phyloP scores from a whole-genome alignment of 2,329 filamentous ascomycete species.

The Xylariaceae sp. region DNA sequence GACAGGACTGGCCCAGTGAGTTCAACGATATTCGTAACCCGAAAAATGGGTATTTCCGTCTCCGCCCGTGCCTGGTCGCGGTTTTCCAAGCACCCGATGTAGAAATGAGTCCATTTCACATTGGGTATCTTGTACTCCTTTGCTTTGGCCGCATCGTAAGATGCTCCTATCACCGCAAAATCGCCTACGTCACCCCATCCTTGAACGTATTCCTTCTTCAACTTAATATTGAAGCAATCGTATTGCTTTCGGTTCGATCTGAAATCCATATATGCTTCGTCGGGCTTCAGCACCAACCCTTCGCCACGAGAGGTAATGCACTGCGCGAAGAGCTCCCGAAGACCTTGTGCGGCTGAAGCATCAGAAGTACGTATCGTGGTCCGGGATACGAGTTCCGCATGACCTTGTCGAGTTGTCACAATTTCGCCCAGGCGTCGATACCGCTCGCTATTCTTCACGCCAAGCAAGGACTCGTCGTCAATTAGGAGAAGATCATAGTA shows the following conservation, averaged over 20 bases:
- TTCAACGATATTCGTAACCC: conserved; percentile 59
- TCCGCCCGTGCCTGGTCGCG: conserved; percentile 51
- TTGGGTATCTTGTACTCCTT: conserved; percentile 47
- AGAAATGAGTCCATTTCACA: conserved; percentile 73
- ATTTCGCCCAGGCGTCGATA: conserved; percentile 55
- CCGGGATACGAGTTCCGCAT: conserved; percentile 55
- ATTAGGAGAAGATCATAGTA: conserved; percentile 54
- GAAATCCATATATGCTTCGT: conserved; percentile 69
- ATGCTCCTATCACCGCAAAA: conserved; percentile 71
- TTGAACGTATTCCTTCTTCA: conserved; percentile 81
- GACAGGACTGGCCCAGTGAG: conserved; percentile 48
- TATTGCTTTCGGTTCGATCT: conserved; percentile 33
- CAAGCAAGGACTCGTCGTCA: conserved; percentile 48
- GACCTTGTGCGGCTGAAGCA: conserved; percentile 43
- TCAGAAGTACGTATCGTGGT: conserved; percentile 62
- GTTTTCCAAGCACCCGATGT: conserved; percentile 70
- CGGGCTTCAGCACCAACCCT: conserved; percentile 75
- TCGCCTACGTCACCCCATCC: conserved; percentile 78
- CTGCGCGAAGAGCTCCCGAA: conserved; percentile 61
- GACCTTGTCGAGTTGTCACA: conserved; percentile 48
- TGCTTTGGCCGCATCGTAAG: conserved; percentile 61
- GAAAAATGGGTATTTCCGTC: conserved; percentile 53
- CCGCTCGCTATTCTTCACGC: conserved; percentile 51
- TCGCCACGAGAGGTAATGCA: conserved; percentile 64
- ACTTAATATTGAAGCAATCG: conserved; percentile 61